Evolutionary conservation across 441 rosid genomes (phyloP).

Genomic region (Pelargonium australe): DNA sequence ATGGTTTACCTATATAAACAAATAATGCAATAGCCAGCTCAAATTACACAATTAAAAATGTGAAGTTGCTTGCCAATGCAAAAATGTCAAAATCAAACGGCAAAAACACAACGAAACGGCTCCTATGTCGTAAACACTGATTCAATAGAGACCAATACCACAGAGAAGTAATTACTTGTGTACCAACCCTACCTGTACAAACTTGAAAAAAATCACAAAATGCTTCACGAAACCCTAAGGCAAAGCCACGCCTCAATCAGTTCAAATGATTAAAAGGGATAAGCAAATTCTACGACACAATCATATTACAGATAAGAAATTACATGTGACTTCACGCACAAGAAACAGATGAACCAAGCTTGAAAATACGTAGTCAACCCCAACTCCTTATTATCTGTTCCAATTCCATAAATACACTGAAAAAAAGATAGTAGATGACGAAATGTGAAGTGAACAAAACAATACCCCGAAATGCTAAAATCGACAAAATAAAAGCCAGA

Average conservation of each 20-base stretch:
- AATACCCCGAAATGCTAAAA: not conserved
- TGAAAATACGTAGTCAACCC: not conserved
- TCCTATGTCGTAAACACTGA: not conserved
- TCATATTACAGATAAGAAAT: not conserved
- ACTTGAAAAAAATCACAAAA: too few relatives aligned
- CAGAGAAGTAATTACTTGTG: not conserved
- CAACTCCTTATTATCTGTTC: not conserved
- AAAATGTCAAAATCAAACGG: not conserved
- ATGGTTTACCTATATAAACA: too few relatives aligned
- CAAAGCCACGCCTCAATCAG: too few relatives aligned
- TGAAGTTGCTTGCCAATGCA: not conserved
- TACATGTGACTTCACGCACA: conserved; percentile 1
- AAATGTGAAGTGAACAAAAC: not conserved
- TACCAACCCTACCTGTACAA: too few relatives aligned
- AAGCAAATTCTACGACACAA: not conserved
- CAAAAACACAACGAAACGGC: not conserved
- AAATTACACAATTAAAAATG: not conserved
- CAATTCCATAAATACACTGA: not conserved
- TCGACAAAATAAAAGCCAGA: too few relatives aligned
- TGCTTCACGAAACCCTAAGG: too few relatives aligned
- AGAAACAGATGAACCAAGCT: not conserved
- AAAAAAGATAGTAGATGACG: not conserved
- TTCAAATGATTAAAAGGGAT: too few relatives aligned
- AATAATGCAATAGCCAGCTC: not conserved
- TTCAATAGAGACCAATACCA: not conserved